Conservation (phyloP, 768 basidiomycete genomes). For the Leccinum uliginosum region DNA sequence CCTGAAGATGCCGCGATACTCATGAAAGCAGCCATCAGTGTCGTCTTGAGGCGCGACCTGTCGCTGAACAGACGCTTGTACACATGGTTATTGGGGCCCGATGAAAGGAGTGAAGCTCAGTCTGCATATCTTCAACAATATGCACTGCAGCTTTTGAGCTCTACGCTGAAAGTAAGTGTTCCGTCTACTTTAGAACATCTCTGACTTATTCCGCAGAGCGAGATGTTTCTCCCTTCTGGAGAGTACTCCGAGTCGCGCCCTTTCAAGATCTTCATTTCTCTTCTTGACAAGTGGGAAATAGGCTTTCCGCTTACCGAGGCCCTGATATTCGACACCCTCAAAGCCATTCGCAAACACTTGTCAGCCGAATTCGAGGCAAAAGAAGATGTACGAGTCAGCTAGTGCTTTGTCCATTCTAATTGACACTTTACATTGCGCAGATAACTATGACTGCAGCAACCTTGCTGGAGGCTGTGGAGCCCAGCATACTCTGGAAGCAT, state of each 20-base stretch:
- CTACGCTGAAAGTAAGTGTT: conserved; percentile 59
- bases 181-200: neutral
- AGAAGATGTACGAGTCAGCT: conserved; percentile 52
- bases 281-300: conserved; percentile 97
- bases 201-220: conserved; percentile 43
- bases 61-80: conserved; percentile 91
- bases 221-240: conserved; percentile 70
- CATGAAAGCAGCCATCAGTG: conserved; percentile 80
- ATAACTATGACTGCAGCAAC: conserved; percentile 79
- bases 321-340: conserved; percentile 77
- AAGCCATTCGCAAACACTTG: conserved; percentile 57
- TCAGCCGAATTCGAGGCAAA: conserved; percentile 47
- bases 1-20: conserved; percentile 74
- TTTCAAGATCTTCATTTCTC: conserved; percentile 92
- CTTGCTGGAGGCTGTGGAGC: conserved; percentile 91
- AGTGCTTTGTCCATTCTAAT: neutral
- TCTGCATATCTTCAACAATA: conserved; percentile 63
- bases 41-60: conserved; percentile 88
- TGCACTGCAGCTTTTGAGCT: conserved; percentile 65
- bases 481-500: conserved; percentile 80
- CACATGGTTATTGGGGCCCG: conserved; percentile 86
- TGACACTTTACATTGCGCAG: conserved; percentile 33
- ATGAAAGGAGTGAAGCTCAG: conserved; percentile 74
- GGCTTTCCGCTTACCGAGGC: conserved; percentile 75
- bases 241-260: conserved; percentile 79